Evolutionary conservation across 2,329 filamentous ascomycete genomes (phyloP).

Genomic region (Cadophora sp.): DNA sequence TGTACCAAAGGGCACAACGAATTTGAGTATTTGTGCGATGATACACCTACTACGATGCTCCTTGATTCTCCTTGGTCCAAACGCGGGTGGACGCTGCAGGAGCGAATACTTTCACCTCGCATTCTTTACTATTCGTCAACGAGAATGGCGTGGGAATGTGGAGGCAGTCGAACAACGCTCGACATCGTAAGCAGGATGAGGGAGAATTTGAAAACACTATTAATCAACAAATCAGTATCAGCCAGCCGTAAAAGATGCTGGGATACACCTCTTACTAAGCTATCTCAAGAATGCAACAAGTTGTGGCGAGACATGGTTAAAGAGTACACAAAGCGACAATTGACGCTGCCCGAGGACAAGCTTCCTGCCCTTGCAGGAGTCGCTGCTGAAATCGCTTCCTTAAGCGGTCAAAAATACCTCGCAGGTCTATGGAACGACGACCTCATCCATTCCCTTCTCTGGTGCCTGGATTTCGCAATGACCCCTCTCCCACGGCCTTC

Average conservation of each 20-base stretch:
- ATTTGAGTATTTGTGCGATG: conserved; percentile 13
- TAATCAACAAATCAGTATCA: background rate
- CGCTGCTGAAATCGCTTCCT: conserved; percentile 6
- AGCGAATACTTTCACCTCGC: conserved; percentile 18
- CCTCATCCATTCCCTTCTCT: conserved; percentile 19
- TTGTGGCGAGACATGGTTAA: conserved; percentile 19
- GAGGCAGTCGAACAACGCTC: conserved; percentile 12
- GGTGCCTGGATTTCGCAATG: conserved; percentile 20
- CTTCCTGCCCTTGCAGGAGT: conserved; percentile 22
- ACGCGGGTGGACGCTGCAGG: conserved; percentile 20
- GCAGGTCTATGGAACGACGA: conserved; percentile 20
- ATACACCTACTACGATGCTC: conserved; percentile 22
- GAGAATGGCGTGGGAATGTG: conserved; percentile 20
- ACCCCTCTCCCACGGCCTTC: background rate
- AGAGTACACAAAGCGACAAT: conserved; percentile 19
- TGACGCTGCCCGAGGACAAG: conserved; percentile 15
- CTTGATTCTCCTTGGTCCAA: conserved; percentile 22
- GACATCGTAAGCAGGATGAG: conserved; percentile 18
- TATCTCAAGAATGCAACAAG: conserved; percentile 1
- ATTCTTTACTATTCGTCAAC: conserved; percentile 10
- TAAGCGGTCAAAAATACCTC: conserved; percentile 15
- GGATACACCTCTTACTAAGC: background rate
- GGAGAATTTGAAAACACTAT: conserved; percentile 5
- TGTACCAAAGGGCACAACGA: conserved; percentile 3
- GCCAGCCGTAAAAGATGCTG: conserved; percentile 5